phyloP scores from a whole-genome alignment of 495 filamentous ascomycete genomes.

The Aspergillus leporis region DNA sequence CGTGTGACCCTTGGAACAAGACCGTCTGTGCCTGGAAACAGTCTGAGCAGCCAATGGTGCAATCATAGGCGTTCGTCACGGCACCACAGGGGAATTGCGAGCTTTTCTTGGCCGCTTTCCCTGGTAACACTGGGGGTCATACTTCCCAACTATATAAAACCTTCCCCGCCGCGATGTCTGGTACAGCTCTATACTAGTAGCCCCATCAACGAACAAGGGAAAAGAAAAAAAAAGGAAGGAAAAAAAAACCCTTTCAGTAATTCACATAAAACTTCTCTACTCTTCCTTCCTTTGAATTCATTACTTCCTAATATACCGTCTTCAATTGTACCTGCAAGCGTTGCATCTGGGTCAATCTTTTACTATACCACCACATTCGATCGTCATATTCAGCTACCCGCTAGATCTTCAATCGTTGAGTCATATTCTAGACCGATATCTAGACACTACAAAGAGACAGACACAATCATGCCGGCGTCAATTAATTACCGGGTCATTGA shows the following conservation, averaged over 20 bases:
- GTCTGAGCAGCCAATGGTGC: conserved; percentile 12
- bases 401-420: no score
- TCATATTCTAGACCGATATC: conserved; percentile 8
- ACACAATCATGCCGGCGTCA: conserved; percentile 28
- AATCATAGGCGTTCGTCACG: conserved; percentile 19
- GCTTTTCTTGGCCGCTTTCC: conserved; percentile 18
- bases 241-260: not conserved
- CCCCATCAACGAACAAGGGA: conserved; percentile 12
- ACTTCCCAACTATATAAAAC: conserved; percentile 22
- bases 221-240: conserved; percentile 17
- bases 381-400: no score
- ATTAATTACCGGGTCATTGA: conserved; percentile 70
- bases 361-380: not conserved
- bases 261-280: not conserved
- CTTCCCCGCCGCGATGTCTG: conserved; percentile 25
- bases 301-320: not conserved
- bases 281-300: not conserved
- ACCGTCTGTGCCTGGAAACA: conserved; percentile 15
- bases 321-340: conserved; percentile 2
- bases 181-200: conserved; percentile 16
- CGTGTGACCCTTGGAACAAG: conserved; percentile 20
- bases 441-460: conserved; percentile 17
- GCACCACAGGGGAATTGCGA: conserved; percentile 19
- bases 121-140: conserved; percentile 9
- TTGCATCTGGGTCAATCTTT: not conserved